Base-by-base conservation (phyloP, 2,329 filamentous ascomycete genomes). In the Paecilomyces fulvus region DNA sequence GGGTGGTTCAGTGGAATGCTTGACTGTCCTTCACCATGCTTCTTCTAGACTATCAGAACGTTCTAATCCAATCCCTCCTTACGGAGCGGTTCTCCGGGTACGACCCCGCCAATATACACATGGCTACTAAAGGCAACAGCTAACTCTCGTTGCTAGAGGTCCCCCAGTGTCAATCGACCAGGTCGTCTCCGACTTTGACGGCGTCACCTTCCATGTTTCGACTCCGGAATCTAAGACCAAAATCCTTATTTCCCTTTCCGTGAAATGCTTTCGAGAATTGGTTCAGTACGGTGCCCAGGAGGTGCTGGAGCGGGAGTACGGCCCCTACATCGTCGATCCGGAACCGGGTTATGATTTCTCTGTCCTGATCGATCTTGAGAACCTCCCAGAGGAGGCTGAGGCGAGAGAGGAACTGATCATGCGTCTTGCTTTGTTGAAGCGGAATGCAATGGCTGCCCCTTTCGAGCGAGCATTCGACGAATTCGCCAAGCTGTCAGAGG, bases 41-140 rank as follows among this genome's bases (percentile, higher is more conserved):
- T 79, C 87, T 99, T 66, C 86, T 99, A 73, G 95, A 99, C 78
- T 99, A 99, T 70, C 94, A 99, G 75, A 99, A 99, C 76, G 90
- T 95, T 53, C 83, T 99, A 72, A 95, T 99, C 67, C 91, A 97
- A 79, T 92, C 92, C 67, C 85, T 99, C 64, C 84, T 99, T 64
- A 95, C 87, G 65, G 95, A 99, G 79, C 84, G 94, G 69, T 95
- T 99, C 79, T 89, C 88, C 55, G 89, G 89, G 89, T 92, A 81
- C 58, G 57, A 55, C 59, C 58, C 62, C 63, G 58, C 55, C 67
- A 69, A 68, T 49, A 25, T 71, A 68, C 62, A 64, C 57, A 58
- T 59, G 63, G 60, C 37, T 17, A 49, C 61, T 74, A 46, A 54
- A 64, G 62, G 63, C 67, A 66, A 66, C 70, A 75, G 73, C 74